phyloP scores from a whole-genome alignment of 202 grass and related monocot species.

The Brachypodium distachyon region DNA sequence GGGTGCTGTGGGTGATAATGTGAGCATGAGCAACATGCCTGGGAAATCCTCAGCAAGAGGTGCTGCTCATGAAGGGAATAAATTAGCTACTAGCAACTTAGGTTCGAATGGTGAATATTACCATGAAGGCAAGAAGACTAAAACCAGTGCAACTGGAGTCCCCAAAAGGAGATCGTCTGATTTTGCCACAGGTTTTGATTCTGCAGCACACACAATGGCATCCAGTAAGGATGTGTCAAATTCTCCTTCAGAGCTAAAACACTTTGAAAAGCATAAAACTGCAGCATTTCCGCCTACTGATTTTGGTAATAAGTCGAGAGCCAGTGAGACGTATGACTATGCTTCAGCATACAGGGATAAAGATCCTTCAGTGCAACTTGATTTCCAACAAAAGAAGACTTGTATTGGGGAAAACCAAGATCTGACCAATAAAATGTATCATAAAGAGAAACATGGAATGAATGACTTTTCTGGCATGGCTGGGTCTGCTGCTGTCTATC shows the following conservation, averaged over 20 bases:
- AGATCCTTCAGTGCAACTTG: slow-evolving; percentile 46
- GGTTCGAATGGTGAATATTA: slow-evolving; percentile 35
- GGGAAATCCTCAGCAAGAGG: slow-evolving; percentile 45
- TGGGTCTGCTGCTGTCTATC: slow-evolving; percentile 39
- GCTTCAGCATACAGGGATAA: slow-evolving; percentile 47
- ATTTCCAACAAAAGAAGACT: slow-evolving; percentile 57
- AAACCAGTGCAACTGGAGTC: slow-evolving; percentile 22
- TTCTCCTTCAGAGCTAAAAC: slow-evolving; percentile 43
- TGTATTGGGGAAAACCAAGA: slow-evolving; percentile 45
- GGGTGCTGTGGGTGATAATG: slow-evolving; percentile 44
- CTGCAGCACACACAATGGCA: slow-evolving; percentile 30
- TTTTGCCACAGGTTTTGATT: slow-evolving; percentile 28
- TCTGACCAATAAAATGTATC: slow-evolving; percentile 35
- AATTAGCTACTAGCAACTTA: slow-evolving; percentile 26
- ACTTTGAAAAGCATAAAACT: slow-evolving; percentile 61
- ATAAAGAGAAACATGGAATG: slow-evolving; percentile 44
- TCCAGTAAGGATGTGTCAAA: slow-evolving; percentile 48
- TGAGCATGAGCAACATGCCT: slow-evolving; percentile 24
- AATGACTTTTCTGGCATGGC: slow-evolving; percentile 46
- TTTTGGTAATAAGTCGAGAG: slow-evolving; percentile 40
- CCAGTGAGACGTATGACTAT: slow-evolving; percentile 43
- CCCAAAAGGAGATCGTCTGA: slow-evolving; percentile 49
- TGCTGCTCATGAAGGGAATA: slow-evolving; percentile 25
- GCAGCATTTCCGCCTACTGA: slow-evolving; percentile 11
- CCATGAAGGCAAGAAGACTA: slow-evolving; percentile 43